Percentiles rank a stretch among this genome's conserved stretches.
Evolutionary conservation across 768 basidiomycete genomes (phyloP).

Genomic region (Kwoniella botswanensis): DNA sequence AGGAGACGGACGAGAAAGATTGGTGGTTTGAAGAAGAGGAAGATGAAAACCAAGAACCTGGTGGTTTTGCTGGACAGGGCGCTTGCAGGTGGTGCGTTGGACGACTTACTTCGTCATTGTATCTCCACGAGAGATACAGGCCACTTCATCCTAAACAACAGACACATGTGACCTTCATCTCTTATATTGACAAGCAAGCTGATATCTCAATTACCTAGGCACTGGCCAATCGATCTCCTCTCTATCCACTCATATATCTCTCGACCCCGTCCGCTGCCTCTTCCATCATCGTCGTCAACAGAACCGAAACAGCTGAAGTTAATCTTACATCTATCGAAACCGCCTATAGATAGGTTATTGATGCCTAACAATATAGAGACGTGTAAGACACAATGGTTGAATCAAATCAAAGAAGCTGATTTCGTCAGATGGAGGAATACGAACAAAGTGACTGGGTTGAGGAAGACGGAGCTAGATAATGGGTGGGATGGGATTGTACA

Average conservation of each 20-base stretch:
- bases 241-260: slow-evolving; percentile 67
- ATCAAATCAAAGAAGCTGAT: slow-evolving; percentile 93
- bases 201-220: slow-evolving; percentile 64
- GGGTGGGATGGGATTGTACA: slow-evolving; percentile 97
- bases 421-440: slow-evolving; percentile 97
- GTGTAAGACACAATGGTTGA: slow-evolving; percentile 94
- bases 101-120: not conserved
- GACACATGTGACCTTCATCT: too few species aligned
- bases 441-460: slow-evolving; percentile 85
- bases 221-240: slow-evolving; percentile 95
- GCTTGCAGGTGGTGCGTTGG: slow-evolving; percentile 73
- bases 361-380: slow-evolving; percentile 79
- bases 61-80: slow-evolving; percentile 45
- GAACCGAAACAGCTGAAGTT: slow-evolving; percentile 65
- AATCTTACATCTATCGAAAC: slow-evolving; percentile 82
- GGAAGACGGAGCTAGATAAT: slow-evolving; percentile 91
- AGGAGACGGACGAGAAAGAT: slow-evolving; percentile 78
- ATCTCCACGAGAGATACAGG: too few species aligned
- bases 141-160: too few species aligned
- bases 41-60: slow-evolving; percentile 22
- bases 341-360: slow-evolving; percentile 83
- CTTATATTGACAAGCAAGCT: not conserved
- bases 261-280: slow-evolving; percentile 59
- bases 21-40: slow-evolving; percentile 91
- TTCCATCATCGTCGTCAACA: slow-evolving; percentile 52